A percentile compares a stretch with the other conserved stretches of the same genome.
These are phyloP conservation scores for Xanthoconium purpureum DNA, from an alignment of 768 basidiomycete species.

Conservation along the genomic window DNA sequence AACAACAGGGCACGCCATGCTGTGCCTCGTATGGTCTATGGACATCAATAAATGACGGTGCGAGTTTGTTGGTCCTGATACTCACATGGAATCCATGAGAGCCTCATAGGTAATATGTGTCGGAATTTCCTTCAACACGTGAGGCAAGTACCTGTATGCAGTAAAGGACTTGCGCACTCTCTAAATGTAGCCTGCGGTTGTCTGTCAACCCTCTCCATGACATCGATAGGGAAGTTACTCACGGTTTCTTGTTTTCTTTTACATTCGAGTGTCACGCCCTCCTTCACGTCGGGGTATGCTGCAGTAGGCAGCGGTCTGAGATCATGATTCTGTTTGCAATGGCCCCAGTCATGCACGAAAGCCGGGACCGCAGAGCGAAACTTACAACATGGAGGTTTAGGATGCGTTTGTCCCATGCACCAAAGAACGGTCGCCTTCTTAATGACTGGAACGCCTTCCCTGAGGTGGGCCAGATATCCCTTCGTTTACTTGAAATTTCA, in stretches of 20 bases:
- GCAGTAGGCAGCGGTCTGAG: constrained; percentile 1
- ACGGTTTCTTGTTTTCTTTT: neutral
- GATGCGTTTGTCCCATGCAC: constrained; percentile 7
- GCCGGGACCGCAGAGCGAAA: neutral
- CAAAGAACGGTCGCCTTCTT: neutral
- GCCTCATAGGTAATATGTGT: neutral
- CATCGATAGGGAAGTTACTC: neutral
- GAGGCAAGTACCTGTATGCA: neutral
- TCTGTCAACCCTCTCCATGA: neutral
- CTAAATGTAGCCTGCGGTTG: neutral
- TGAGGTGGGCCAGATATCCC: neutral
- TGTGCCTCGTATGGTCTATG: neutral
- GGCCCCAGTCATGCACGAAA: neutral
- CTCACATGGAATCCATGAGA: neutral
- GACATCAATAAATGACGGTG: neutral
- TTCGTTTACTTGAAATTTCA: neutral
- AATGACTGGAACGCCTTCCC: neutral
- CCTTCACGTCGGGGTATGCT: neutral
- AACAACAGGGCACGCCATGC: neutral
- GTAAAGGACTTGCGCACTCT: neutral
- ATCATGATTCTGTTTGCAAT: neutral
- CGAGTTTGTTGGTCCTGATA: neutral
- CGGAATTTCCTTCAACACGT: neutral
- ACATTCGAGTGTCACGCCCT: constrained; percentile 4
- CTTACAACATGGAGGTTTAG: neutral